A percentile compares a stretch with the other conserved stretches of the same genome.
Evolutionary conservation across 2,329 filamentous ascomycete species (phyloP).

Genomic region (Dactylellina haptotyla): DNA sequence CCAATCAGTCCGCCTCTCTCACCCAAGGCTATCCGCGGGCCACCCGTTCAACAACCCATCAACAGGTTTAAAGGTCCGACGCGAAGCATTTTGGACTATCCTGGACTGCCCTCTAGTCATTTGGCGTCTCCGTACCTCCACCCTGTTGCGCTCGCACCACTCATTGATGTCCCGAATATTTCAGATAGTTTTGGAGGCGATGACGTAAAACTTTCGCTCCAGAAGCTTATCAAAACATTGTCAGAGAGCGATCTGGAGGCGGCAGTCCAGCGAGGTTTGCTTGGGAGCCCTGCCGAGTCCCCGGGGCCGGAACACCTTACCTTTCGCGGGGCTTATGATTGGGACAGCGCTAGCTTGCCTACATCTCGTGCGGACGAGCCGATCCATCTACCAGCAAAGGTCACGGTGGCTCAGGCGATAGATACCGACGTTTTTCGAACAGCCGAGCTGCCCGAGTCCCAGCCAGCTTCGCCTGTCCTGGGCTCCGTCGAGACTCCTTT

Average conservation of each 20-base stretch:
- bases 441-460: conserved; percentile 5
- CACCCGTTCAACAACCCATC: background rate
- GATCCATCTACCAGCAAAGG: background rate
- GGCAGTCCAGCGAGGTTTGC: background rate
- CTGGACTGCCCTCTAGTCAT: conserved; percentile 17
- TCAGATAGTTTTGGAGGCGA: background rate
- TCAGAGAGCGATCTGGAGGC: background rate
- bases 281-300: conserved; percentile 15
- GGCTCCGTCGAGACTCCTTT: too few species aligned
- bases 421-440: background rate
- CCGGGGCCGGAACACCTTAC: background rate
- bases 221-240: background rate
- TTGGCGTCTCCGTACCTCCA: conserved; percentile 1
- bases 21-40: background rate
- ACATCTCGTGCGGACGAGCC: background rate
- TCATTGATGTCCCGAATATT: background rate
- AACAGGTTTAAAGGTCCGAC: background rate
- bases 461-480: conserved; percentile 7
- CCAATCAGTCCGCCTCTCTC: conserved; percentile 21
- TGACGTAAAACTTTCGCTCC: background rate
- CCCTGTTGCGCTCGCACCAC: background rate
- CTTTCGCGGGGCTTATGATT: background rate
- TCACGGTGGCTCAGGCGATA: background rate
- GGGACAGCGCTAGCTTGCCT: conserved; percentile 4
- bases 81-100: background rate